Evolutionary conservation across 371 early-diverging fungal genomes (phyloP).

Genomic region (Nosema bombycis): DNA sequence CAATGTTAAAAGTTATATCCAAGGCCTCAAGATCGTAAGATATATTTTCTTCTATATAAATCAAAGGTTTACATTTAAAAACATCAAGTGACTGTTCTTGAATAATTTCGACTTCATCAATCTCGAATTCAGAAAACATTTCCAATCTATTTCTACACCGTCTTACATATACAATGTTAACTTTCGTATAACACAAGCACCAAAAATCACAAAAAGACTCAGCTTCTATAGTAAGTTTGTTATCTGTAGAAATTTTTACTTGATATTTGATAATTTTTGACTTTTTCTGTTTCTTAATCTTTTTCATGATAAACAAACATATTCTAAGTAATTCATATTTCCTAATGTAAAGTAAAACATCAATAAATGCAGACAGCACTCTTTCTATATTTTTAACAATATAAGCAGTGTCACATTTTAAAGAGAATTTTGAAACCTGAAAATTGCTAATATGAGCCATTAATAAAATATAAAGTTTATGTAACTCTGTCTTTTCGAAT

Average conservation of each 20-base stretch:
- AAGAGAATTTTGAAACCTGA: slow-evolving; percentile 45
- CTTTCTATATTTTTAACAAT: slow-evolving; percentile 56
- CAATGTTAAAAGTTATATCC: neutral
- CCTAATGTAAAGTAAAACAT: slow-evolving; percentile 36
- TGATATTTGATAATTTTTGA: neutral
- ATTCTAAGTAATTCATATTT: slow-evolving; percentile 13
- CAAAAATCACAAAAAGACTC: neutral
- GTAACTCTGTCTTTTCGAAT: slow-evolving; percentile 14
- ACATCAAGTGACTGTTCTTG: neutral
- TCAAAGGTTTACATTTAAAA: neutral
- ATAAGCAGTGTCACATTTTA: slow-evolving; percentile 50
- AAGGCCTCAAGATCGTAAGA: neutral
- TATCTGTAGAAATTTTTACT: neutral
- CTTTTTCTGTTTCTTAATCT: slow-evolving; percentile 14
- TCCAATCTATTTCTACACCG: neutral
- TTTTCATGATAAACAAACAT: slow-evolving; percentile 26
- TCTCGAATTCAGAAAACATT: neutral
- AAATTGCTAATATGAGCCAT: slow-evolving; percentile 26
- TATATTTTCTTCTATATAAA: neutral
- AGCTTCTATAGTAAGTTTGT: neutral
- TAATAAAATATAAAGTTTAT: slow-evolving; percentile 43
- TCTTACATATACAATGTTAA: neutral
- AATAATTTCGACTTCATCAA: neutral
- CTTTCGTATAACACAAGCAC: neutral
- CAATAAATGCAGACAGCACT: slow-evolving; percentile 39